These are phyloP conservation scores for Pisolithus marmoratus DNA, from an alignment of 768 basidiomycete species.

Conservation along the genomic window DNA sequence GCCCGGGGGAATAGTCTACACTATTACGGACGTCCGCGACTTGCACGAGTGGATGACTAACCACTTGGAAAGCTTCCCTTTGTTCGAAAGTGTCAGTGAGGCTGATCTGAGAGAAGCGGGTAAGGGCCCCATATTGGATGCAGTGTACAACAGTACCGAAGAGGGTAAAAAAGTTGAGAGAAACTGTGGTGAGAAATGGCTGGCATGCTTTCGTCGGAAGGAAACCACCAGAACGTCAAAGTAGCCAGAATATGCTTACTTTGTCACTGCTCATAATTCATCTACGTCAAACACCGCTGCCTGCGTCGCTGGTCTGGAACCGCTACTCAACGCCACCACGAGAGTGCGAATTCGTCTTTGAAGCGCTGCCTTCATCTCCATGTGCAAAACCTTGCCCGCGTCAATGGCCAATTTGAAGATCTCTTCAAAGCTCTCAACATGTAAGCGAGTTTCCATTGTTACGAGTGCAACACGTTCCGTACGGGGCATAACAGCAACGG, in stretches of 20 bases:
- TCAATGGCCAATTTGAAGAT: slow-evolving; percentile 75
- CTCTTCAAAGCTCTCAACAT: slow-evolving; percentile 89
- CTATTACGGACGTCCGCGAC: slow-evolving; percentile 94
- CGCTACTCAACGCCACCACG: slow-evolving; percentile 55
- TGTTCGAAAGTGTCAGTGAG: slow-evolving; percentile 78
- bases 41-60: slow-evolving; percentile 93
- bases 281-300: slow-evolving; percentile 34
- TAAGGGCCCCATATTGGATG: slow-evolving; percentile 73
- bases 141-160: slow-evolving; percentile 81
- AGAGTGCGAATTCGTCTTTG: slow-evolving; percentile 55
- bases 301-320: slow-evolving; percentile 25
- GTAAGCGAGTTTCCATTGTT: slow-evolving; percentile 91
- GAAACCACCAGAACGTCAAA: slow-evolving; percentile 11
- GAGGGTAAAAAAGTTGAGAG: slow-evolving; percentile 96
- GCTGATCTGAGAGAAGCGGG: slow-evolving; percentile 70
- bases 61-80: slow-evolving; percentile 82
- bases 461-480: slow-evolving; percentile 82
- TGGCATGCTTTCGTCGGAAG: slow-evolving; percentile 82
- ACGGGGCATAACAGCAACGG: slow-evolving; percentile 85
- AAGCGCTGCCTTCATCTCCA: slow-evolving; percentile 78
- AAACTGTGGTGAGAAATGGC: slow-evolving; percentile 86
- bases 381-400: slow-evolving; percentile 70
- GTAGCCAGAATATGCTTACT: slow-evolving; percentile 9
- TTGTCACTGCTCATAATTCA: slow-evolving; percentile 23
- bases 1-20: slow-evolving; percentile 95